These are phyloP conservation scores for Astragalus membranaceus DNA, from an alignment of 306 rosid species.

Conservation along the genomic window DNA sequence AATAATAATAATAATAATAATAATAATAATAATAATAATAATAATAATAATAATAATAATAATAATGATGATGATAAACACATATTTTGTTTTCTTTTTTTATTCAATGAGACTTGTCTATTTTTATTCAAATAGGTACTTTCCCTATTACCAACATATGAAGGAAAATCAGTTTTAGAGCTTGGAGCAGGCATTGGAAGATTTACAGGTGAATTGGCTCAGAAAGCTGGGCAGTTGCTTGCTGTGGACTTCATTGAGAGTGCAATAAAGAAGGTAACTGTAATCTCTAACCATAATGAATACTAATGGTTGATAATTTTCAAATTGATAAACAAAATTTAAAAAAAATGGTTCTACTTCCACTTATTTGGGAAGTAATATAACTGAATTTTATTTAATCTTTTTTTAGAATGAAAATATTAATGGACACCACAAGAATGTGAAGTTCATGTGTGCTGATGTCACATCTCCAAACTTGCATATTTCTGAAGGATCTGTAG, in stretches of 20 bases:
- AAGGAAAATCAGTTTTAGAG: conserved; percentile 79
- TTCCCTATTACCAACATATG: conserved; percentile 57
- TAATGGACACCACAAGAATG: conserved; percentile 79
- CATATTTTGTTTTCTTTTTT: not conserved
- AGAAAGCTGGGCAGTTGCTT: conserved; percentile 66
- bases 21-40: no score
- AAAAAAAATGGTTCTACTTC: not conserved
- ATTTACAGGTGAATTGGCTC: conserved; percentile 74
- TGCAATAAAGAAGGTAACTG: conserved; percentile 31
- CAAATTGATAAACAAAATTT: not conserved
- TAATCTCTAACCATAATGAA: not conserved
- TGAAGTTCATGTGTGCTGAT: conserved; percentile 84
- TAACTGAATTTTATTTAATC: not conserved
- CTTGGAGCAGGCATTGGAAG: conserved; percentile 98
- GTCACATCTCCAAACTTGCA: conserved; percentile 71
- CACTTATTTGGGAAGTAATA: not conserved
- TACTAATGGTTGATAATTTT: not conserved
- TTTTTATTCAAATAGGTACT: conserved; percentile 46
- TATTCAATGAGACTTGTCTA: not conserved
- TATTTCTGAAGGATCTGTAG: conserved; percentile 62
- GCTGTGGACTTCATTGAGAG: conserved; percentile 50
- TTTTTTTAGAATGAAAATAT: conserved; percentile 60
- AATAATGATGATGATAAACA: not conserved
- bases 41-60: no score
- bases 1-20: no score